A percentile compares a stretch with the other conserved stretches of the same genome.
phyloP scores from a whole-genome alignment of 2,329 filamentous ascomycete species.

The Fonsecaea monophora region DNA sequence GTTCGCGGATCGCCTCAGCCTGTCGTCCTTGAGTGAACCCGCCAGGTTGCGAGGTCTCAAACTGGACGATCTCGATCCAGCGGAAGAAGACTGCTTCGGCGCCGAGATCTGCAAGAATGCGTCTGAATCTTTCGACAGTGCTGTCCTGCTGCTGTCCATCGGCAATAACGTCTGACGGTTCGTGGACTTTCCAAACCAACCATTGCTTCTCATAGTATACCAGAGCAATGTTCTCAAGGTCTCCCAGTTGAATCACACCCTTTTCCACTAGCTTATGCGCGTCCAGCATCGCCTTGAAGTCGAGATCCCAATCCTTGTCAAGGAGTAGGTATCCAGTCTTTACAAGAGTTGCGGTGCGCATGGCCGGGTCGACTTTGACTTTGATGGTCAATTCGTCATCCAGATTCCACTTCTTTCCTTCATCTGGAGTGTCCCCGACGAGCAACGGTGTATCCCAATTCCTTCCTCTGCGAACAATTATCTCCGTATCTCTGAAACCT shows the following conservation, averaged over 20 bases:
- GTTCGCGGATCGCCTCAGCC: conserved; percentile 72
- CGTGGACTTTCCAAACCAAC: conserved; percentile 66
- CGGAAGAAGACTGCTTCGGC: conserved; percentile 90
- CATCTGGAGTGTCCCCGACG: conserved; percentile 46
- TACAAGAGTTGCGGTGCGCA: conserved; percentile 69
- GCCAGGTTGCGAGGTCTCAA: conserved; percentile 77
- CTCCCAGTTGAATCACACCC: conserved; percentile 61
- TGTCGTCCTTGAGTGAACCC: conserved; percentile 80
- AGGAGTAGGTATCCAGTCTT: conserved; percentile 91
- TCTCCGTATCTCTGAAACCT: conserved; percentile 75
- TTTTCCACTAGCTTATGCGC: conserved; percentile 73
- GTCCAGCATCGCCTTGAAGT: conserved; percentile 79
- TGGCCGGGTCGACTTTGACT: conserved; percentile 69
- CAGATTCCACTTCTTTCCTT: conserved; percentile 42
- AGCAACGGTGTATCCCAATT: conserved; percentile 71
- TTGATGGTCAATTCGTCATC: conserved; percentile 63
- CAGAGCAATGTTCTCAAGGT: conserved; percentile 74
- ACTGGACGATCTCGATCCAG: conserved; percentile 93
- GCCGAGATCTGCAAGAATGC: conserved; percentile 74
- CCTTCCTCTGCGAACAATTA: conserved; percentile 79
- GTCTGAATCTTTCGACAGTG: conserved; percentile 81
- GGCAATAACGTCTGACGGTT: conserved; percentile 52
- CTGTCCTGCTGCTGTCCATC: conserved; percentile 65
- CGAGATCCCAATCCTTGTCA: conserved; percentile 84
- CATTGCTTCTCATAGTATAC: conserved; percentile 67